Conservation (phyloP, 2,329 filamentous ascomycete species). For the Fusarium poae region DNA sequence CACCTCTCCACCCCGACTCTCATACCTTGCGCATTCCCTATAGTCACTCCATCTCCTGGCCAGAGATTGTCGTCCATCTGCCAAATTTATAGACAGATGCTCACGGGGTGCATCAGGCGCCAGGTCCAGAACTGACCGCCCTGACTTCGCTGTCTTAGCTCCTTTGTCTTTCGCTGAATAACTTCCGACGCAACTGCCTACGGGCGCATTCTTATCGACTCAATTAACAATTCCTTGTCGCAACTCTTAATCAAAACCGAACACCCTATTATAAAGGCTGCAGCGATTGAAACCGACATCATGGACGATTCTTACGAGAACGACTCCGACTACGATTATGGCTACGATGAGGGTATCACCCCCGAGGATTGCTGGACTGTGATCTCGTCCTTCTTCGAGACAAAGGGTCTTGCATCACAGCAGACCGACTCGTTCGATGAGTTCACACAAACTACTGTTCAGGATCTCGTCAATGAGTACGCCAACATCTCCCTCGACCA, state of each 20-base stretch:
- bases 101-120: constrained; percentile 52
- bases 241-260: constrained; percentile 3
- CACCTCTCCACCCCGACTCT: constrained; percentile 39
- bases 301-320: constrained; percentile 69
- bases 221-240: constrained; percentile 14
- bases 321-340: constrained; percentile 76
- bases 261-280: constrained; percentile 1
- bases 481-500: constrained; percentile 93
- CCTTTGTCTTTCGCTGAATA: constrained; percentile 37
- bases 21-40: constrained; percentile 40
- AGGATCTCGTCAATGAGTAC: constrained; percentile 94
- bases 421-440: constrained; percentile 99
- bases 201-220: constrained; percentile 21
- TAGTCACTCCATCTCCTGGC: constrained; percentile 30
- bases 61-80: constrained; percentile 37
- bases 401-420: constrained; percentile 95
- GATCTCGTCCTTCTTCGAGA: constrained; percentile 96
- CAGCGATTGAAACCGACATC: constrained; percentile 37
- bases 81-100: constrained; percentile 50
- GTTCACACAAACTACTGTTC: constrained; percentile 93
- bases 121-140: constrained; percentile 52
- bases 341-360: constrained; percentile 80
- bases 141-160: constrained; percentile 45
- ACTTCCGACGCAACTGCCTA: constrained; percentile 29
- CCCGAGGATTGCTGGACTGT: constrained; percentile 99